Evolutionary conservation across 2,329 filamentous ascomycete genomes (phyloP), one percentile per base, ranked within the genome.

Genomic region (Neocucurbitaria cava): DNA sequence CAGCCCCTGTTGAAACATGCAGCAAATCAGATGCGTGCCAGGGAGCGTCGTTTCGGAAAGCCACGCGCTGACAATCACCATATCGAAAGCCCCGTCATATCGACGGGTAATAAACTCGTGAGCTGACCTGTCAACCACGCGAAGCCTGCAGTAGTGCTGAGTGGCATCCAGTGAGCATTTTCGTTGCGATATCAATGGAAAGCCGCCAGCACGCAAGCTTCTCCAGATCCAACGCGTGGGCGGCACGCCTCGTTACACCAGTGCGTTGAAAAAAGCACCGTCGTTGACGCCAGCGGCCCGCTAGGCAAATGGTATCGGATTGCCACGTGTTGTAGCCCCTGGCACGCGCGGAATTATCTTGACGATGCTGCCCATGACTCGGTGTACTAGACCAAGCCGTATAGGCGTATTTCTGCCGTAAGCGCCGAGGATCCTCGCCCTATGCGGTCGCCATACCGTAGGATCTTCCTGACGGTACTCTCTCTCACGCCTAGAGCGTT

Each of bases 201-300:
- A n/a, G 24, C 2, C 24, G 41, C 15, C 41, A 21, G 15, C 26
- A 20, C 11, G 26, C 41, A 8, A 43, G 24, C 13, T 17, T 23
- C 10, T 5, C 26, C 28, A 48, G 46, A 50, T 46, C 31, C n/a
- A 44, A 18, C 5, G 23, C 24, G 15, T 49, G 46, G 49, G 28
- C 46, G 42, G 42, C 47, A 50, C 43, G 53, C 45, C 48, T 33
- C 46, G 53, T 51, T 35, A 56, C 52, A 50, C 58, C 38, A 51
- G 50, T 41, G 36, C 20, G 43, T 30, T 18, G 3, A 48, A 39
- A 44, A 45, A 38, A 47, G 23, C 46, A 56, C 38, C 58, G 49
- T 61, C 49, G 56, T 70, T 70, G 65, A 68, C 68, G 66, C 68
- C 65, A 71, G 66, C 63, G 64, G 68, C 59, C 66, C 66, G 66